Conservation (phyloP, 495 filamentous ascomycete genomes). For the Aspergillus taichungensis region DNA sequence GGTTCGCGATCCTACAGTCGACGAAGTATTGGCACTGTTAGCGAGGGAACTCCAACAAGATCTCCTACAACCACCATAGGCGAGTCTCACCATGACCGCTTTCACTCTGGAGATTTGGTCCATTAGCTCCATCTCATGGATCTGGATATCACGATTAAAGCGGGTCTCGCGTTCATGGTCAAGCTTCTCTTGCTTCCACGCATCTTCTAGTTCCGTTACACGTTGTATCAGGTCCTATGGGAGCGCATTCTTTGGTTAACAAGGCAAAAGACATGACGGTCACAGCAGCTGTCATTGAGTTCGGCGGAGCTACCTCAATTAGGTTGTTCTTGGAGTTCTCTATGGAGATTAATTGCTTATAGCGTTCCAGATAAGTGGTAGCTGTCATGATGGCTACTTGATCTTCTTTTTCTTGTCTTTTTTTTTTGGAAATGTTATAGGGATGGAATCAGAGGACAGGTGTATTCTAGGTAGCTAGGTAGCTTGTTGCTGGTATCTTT, state of each 20-base stretch:
- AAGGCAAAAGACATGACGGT: not conserved
- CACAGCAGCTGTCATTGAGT: not conserved
- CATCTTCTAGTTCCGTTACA: conserved; percentile 36
- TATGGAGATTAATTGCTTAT: conserved; percentile 35
- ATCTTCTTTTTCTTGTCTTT: too few species aligned
- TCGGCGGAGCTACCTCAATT: conserved; percentile 36
- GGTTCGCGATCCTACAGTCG: conserved; percentile 57
- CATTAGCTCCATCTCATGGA: conserved; percentile 45
- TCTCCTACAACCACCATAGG: not conserved
- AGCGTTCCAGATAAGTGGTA: conserved; percentile 34
- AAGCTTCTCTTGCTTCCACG: conserved; percentile 39
- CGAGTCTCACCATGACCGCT: conserved; percentile 38
- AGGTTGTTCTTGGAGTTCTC: conserved; percentile 46
- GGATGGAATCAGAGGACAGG: not conserved
- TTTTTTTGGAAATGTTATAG: too few species aligned
- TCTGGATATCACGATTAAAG: conserved; percentile 46
- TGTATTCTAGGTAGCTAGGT: not conserved
- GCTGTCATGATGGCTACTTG: conserved; percentile 20
- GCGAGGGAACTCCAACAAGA: not conserved
- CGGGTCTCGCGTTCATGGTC: conserved; percentile 48
- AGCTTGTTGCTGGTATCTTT: too few species aligned
- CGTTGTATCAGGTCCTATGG: conserved; percentile 41
- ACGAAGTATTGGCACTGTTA: conserved; percentile 17
- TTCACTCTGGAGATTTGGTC: conserved; percentile 42
- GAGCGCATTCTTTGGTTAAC: not conserved